Base-by-base conservation (phyloP, 306 rosid genomes). In the Ormosia emarginata region DNA sequence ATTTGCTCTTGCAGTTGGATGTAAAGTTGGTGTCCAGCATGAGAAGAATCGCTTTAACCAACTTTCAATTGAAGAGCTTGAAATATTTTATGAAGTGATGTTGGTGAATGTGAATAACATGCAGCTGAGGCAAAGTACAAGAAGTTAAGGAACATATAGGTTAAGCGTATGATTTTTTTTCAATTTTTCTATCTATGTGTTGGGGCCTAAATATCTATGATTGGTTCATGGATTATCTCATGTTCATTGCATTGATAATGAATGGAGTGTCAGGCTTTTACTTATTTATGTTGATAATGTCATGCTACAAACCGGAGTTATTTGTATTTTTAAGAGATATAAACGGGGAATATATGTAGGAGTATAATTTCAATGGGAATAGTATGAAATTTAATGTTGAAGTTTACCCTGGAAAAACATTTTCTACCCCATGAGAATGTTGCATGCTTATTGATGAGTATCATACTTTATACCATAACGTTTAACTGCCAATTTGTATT, bases 1-100 rank as follows among this genome's bases (percentile, higher is more conserved):
- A 59, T 40, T 49, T 75, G 24, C 79, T 7, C 81, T 17, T 67
- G 77, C 79, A 91, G 95, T 90, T 86, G 79, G 89, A 87, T 80
- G 41, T 83, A 46, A 91, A 89, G 82, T 82, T 85, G 87, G 93
- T 73, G 78, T 89, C 77, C 93, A 91, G 80, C 92, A 81, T 50
- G 93, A 90, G 6, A 93, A 91, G 84, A 91, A 88, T 73, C 87
- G 82, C 34, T 91, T 91, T 86, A 89, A 91, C 83, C 91, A 87
- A 83, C 87, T 89, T 85, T 91, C 95, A 72, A 91, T 91, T 58
- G 95, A 91, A 85, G 95, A 91, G 67, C 86, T 91, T 30, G 95
- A 92, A 18, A 91, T 89, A 79, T 91, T 91, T 79, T 92, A 91
- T 61, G 95, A 91, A 80, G 95, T 89, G 83, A 91, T 93, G 6